phyloP scores from a whole-genome alignment of 2,329 filamentous ascomycete species.

The Penicillium sp. region DNA sequence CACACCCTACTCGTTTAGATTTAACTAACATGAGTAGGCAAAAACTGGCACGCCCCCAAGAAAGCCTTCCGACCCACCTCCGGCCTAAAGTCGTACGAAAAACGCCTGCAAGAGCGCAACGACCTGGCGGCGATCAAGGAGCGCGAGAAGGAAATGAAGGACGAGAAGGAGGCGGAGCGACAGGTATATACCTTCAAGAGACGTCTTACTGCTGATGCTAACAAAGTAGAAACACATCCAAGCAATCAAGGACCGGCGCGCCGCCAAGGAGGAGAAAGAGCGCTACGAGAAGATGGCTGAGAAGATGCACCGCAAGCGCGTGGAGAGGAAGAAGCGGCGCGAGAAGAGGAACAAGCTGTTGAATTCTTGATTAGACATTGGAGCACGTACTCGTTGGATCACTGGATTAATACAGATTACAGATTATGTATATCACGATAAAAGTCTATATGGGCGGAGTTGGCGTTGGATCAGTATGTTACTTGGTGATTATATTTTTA shows the following conservation, averaged over 20 bases:
- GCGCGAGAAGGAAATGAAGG: constrained; percentile 92
- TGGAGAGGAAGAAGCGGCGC: constrained; percentile 87
- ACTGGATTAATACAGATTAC: too few relatives aligned
- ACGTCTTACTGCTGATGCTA: neutral
- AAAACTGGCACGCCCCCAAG: constrained; percentile 86
- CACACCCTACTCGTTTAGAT: constrained; percentile 11
- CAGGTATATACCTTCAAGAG: constrained; percentile 60
- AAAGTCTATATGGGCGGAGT: neutral
- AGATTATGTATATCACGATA: neutral
- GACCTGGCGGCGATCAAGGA: constrained; percentile 76
- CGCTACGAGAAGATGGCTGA: constrained; percentile 90
- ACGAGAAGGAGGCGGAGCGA: constrained; percentile 86
- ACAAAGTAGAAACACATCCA: constrained; percentile 74
- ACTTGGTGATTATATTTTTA: neutral
- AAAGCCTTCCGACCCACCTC: constrained; percentile 79
- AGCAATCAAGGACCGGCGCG: constrained; percentile 77
- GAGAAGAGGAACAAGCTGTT: constrained; percentile 76
- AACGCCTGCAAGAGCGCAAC: constrained; percentile 67
- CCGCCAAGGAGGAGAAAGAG: constrained; percentile 87
- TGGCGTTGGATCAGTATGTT: neutral
- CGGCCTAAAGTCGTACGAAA: constrained; percentile 73
- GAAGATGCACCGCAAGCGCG: constrained; percentile 95
- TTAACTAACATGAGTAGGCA: constrained; percentile 56
- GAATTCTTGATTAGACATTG: constrained; percentile 44
- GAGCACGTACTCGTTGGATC: too few relatives aligned